Evolutionary conservation across 2,329 filamentous ascomycete species (phyloP).

Genomic region (Epichloe coenophiala): DNA sequence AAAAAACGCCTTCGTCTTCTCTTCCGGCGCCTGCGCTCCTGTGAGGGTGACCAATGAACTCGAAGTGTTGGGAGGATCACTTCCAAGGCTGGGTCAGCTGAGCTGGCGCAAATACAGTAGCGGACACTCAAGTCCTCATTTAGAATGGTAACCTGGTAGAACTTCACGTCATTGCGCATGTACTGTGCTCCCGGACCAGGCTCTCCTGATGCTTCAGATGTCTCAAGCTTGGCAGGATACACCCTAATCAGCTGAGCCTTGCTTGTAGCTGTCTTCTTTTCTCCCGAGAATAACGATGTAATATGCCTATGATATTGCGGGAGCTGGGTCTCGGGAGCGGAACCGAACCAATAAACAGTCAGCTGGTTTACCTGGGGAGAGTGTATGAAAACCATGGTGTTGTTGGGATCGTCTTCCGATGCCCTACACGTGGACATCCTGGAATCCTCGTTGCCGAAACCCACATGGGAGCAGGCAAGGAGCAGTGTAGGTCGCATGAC

Average conservation of each 20-base stretch:
- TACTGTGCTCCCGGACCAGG: slow-evolving; percentile 18
- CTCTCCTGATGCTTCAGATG: slow-evolving; percentile 1
- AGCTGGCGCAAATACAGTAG: slow-evolving; percentile 23
- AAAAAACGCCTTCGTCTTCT: slow-evolving; percentile 16
- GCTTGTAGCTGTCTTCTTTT: slow-evolving; percentile 1
- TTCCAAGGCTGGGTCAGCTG: slow-evolving; percentile 11
- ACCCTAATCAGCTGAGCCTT: slow-evolving; percentile 16
- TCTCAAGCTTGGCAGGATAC: slow-evolving; percentile 13
- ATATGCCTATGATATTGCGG: slow-evolving; percentile 26
- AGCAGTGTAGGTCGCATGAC: slow-evolving; percentile 13
- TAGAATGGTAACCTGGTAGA: slow-evolving; percentile 34
- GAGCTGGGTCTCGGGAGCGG: slow-evolving; percentile 11
- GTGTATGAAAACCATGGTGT: slow-evolving; percentile 20
- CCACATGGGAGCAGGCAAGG: slow-evolving; percentile 16
- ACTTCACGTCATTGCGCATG: slow-evolving; percentile 21
- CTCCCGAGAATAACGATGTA: slow-evolving; percentile 12
- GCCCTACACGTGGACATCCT: slow-evolving; percentile 18
- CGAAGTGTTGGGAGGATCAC: slow-evolving; percentile 16
- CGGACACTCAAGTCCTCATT: slow-evolving; percentile 28
- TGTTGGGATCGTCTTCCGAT: slow-evolving; percentile 10
- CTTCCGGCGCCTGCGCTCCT: slow-evolving; percentile 15
- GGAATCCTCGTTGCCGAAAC: slow-evolving; percentile 12
- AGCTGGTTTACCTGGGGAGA: slow-evolving; percentile 19
- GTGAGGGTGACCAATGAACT: slow-evolving; percentile 11
- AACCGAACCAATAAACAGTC: slow-evolving; percentile 22